phyloP scores from a whole-genome alignment of 306 rosid genomes.

The Dalbergia cultrata region DNA sequence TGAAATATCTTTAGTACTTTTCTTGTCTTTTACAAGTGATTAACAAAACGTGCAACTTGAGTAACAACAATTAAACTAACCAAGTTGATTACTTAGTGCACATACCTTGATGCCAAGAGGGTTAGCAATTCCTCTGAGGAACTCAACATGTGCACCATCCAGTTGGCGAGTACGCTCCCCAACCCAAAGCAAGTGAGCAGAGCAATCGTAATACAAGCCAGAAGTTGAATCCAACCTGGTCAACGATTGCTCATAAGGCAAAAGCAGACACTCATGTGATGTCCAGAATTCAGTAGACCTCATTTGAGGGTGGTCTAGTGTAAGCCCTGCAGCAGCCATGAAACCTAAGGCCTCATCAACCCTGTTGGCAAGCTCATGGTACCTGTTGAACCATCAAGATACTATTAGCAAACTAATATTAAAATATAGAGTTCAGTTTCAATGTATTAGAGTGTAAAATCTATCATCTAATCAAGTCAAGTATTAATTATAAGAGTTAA shows the following conservation, averaged over 20 bases:
- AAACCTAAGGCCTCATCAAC: slow-evolving; percentile 85
- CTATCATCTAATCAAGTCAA: no score
- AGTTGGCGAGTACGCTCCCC: slow-evolving; percentile 87
- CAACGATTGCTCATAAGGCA: slow-evolving; percentile 79
- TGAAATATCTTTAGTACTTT: background rate
- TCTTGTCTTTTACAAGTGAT: background rate
- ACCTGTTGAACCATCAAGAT: slow-evolving; percentile 55
- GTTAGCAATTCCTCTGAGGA: slow-evolving; percentile 77
- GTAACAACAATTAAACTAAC: background rate
- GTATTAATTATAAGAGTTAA: no score
- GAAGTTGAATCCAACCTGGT: slow-evolving; percentile 81
- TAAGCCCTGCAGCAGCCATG: slow-evolving; percentile 83
- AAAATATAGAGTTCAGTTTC: no score
- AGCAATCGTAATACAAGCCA: slow-evolving; percentile 76
- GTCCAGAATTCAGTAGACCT: slow-evolving; percentile 84
- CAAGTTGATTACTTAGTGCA: background rate
- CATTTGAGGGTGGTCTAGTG: slow-evolving; percentile 73
- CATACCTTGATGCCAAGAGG: slow-evolving; percentile 81
- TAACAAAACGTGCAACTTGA: background rate
- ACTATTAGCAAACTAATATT: no score
- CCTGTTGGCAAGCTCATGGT: slow-evolving; percentile 70
- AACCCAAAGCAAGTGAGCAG: slow-evolving; percentile 87
- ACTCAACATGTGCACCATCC: slow-evolving; percentile 82
- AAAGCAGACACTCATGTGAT: slow-evolving; percentile 79
- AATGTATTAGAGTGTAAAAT: no score